Evolutionary conservation across 2,329 filamentous ascomycete genomes (phyloP).

Genomic region (Chrysoporthe austroafricana): DNA sequence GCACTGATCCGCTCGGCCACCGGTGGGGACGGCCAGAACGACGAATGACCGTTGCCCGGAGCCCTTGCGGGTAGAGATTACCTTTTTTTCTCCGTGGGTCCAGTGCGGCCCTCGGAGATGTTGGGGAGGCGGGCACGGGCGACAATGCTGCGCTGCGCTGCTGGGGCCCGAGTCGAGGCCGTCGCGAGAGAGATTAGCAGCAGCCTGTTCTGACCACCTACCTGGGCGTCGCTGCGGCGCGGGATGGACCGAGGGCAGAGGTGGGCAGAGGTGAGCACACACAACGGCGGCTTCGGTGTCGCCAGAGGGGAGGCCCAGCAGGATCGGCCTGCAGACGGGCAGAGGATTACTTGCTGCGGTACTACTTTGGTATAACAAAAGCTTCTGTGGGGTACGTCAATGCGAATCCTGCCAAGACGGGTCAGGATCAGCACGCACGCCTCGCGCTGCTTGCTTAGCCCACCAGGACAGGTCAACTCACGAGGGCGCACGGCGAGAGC

Average conservation of each 20-base stretch:
- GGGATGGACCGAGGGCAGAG: too few species aligned
- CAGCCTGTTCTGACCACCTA: too few species aligned
- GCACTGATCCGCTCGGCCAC: neutral
- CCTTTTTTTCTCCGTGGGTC: neutral
- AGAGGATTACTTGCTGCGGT: neutral
- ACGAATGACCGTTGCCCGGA: neutral
- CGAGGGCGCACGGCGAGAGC: neutral
- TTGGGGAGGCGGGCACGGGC: too few species aligned
- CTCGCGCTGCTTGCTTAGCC: neutral
- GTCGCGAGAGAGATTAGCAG: too few species aligned
- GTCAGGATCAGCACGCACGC: neutral
- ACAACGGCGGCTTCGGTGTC: neutral
- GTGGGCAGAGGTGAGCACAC: too few species aligned
- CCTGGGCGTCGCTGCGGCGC: too few species aligned
- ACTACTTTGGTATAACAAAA: neutral
- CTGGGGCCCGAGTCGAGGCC: too few species aligned
- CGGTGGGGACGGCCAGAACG: neutral
- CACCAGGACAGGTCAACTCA: neutral
- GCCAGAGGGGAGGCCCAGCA: neutral
- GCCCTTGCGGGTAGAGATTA: neutral
- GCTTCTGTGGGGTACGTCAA: conserved; percentile 6
- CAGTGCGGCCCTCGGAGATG: too few species aligned
- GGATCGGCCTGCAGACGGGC: neutral
- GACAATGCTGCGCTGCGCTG: too few species aligned
- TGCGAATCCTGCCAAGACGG: conserved; percentile 2